Evolutionary conservation across 106 monocot species (phyloP).

Genomic region (Cymbidium sinense): DNA sequence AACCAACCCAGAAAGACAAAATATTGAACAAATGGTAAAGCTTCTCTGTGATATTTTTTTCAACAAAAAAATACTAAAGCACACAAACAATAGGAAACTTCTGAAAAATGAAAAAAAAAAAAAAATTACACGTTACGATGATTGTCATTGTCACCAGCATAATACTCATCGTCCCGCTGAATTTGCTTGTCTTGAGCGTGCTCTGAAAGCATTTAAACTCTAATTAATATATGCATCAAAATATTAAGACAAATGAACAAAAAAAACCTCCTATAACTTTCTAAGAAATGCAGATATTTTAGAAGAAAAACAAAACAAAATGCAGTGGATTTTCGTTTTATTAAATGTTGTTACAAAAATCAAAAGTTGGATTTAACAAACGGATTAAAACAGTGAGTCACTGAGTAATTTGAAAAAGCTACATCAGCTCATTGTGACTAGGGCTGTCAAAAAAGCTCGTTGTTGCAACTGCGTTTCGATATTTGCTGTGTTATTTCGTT

Average conservation of each 20-base stretch:
- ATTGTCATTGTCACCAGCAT: constrained; percentile 86
- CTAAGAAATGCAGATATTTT: too few relatives aligned
- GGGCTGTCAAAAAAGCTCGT: too few relatives aligned
- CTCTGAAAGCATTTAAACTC: constrained; percentile 30
- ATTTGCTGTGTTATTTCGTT: too few relatives aligned
- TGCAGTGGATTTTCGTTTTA: background rate
- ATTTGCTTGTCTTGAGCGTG: constrained; percentile 80
- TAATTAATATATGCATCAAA: background rate
- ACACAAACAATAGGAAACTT: too few relatives aligned
- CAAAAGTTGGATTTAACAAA: background rate
- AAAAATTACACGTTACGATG: constrained; percentile 19
- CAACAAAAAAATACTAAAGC: too few relatives aligned
- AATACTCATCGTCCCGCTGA: constrained; percentile 91
- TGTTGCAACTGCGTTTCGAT: too few relatives aligned
- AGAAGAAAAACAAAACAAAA: too few relatives aligned
- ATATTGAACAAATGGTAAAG: too few relatives aligned
- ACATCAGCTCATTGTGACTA: background rate
- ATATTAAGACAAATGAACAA: background rate
- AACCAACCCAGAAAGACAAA: too few relatives aligned
- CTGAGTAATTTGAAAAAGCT: background rate
- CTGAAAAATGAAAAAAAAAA: background rate
- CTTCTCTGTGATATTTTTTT: too few relatives aligned
- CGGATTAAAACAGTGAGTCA: background rate
- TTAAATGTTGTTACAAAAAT: background rate
- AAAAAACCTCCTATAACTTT: too few relatives aligned